These are phyloP conservation scores for Pythium graminicola DNA, from an alignment of 352 stramenopile species.

Conservation along the genomic window DNA sequence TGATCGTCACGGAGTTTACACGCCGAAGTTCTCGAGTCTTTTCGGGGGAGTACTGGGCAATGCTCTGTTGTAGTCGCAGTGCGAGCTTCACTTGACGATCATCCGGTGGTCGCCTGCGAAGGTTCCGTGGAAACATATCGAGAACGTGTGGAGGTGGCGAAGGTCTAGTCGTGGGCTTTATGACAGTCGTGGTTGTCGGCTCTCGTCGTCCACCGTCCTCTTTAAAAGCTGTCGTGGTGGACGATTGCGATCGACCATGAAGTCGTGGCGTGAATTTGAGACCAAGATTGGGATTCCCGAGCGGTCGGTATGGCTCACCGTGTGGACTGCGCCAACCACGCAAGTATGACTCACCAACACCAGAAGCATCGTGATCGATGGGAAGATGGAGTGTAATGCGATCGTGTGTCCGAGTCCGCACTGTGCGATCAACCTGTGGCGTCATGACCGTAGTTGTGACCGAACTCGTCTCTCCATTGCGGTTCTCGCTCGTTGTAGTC, in stretches of 20 bases:
- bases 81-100: conserved; percentile 51
- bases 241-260: conserved; percentile 16
- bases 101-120: conserved; percentile 34
- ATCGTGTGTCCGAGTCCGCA: conserved; percentile 48
- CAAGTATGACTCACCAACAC: conserved; percentile 8
- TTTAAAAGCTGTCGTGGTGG: not conserved
- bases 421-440: no score
- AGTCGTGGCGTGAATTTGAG: conserved; percentile 64
- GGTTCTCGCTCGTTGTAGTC: no score
- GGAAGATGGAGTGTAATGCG: conserved; percentile 35
- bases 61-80: conserved; percentile 37
- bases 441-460: no score
- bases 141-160: conserved; percentile 4
- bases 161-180: not conserved
- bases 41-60: conserved; percentile 43
- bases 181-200: conserved; percentile 19
- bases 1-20: conserved; percentile 11
- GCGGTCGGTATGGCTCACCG: conserved; percentile 56
- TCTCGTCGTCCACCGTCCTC: conserved; percentile 26
- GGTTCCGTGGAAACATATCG: conserved; percentile 32
- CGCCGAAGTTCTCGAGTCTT: conserved; percentile 29
- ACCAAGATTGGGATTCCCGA: conserved; percentile 57
- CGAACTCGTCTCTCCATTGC: no score
- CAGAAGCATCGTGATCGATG: not conserved
- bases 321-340: conserved; percentile 65